phyloP scores from a whole-genome alignment of 257 asterid genomes.

The Fraxinus anomala region DNA sequence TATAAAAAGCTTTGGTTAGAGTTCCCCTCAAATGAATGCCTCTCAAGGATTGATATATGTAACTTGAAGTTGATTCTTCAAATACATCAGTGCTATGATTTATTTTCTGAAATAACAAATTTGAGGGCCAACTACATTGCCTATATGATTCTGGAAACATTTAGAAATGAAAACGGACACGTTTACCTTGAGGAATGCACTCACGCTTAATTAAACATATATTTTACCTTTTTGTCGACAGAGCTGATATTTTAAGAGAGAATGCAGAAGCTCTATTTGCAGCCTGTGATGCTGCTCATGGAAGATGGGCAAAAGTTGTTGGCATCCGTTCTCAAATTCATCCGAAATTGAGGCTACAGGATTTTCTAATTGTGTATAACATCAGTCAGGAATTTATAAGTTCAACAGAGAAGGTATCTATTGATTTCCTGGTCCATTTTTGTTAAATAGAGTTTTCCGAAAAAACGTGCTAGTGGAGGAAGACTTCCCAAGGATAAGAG shows the following conservation, averaged over 20 bases:
- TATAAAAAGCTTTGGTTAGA: background rate
- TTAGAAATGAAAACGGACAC: background rate
- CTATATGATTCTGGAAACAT: constrained; percentile 4
- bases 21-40: constrained; percentile 14
- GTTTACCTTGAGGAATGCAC: constrained; percentile 8
- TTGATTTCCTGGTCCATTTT: constrained; percentile 23
- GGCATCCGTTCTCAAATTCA: constrained; percentile 94
- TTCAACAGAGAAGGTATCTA: constrained; percentile 83
- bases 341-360: constrained; percentile 79
- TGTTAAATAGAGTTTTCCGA: background rate
- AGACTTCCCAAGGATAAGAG: no score
- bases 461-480: no score
- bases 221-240: constrained; percentile 46
- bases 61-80: constrained; percentile 7
- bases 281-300: constrained; percentile 99
- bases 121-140: constrained; percentile 12
- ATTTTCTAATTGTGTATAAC: constrained; percentile 79
- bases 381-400: constrained; percentile 86
- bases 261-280: constrained; percentile 96
- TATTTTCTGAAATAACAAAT: constrained; percentile 1
- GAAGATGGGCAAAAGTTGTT: constrained; percentile 98
- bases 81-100: background rate
- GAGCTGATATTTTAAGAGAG: constrained; percentile 93
- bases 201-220: constrained; percentile 5
- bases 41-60: background rate